phyloP scores from a whole-genome alignment of 2,329 filamentous ascomycete species.

The Tolypocladium album region DNA sequence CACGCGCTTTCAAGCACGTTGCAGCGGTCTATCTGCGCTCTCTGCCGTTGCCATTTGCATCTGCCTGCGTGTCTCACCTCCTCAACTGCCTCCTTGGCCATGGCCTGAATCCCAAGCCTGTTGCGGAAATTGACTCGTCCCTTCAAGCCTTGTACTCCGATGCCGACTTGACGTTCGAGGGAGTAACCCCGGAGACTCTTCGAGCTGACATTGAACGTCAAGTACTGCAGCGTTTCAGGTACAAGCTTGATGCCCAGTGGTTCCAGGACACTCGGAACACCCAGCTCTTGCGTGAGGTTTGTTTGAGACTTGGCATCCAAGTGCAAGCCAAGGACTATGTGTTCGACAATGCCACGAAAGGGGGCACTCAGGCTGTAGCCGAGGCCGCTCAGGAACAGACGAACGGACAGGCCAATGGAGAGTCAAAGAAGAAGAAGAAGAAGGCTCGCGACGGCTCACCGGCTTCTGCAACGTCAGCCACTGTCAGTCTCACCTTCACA shows the following conservation, averaged over 20 bases:
- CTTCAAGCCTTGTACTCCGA: conserved; percentile 71
- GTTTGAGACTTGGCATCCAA: conserved; percentile 83
- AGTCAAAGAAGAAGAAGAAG: conserved; percentile 53
- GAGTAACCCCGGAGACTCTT: conserved; percentile 64
- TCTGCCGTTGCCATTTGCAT: conserved; percentile 69
- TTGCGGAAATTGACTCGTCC: conserved; percentile 63
- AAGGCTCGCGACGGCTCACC: conserved; percentile 44
- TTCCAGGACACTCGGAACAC: conserved; percentile 56
- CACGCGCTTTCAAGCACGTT: conserved; percentile 92
- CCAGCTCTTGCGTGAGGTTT: conserved; percentile 82
- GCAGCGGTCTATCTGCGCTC: conserved; percentile 69
- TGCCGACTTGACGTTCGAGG: conserved; percentile 70
- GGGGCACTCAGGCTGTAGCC: conserved; percentile 18
- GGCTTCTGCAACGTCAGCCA: conserved; percentile 30
- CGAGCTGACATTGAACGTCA: conserved; percentile 61
- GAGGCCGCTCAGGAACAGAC: conserved; percentile 20
- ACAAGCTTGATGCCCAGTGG: conserved; percentile 60
- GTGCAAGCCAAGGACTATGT: conserved; percentile 56
- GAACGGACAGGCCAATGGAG: conserved; percentile 31
- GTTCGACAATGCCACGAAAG: conserved; percentile 18
- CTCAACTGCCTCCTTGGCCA: conserved; percentile 86
- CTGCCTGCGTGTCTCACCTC: conserved; percentile 72
- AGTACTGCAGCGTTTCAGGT: conserved; percentile 65
- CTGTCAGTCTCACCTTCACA: conserved; percentile 45
- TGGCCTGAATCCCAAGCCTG: conserved; percentile 65